These are phyloP conservation scores for Diaporthe australafricana DNA, from an alignment of 2,329 filamentous ascomycete species.

Conservation along the genomic window DNA sequence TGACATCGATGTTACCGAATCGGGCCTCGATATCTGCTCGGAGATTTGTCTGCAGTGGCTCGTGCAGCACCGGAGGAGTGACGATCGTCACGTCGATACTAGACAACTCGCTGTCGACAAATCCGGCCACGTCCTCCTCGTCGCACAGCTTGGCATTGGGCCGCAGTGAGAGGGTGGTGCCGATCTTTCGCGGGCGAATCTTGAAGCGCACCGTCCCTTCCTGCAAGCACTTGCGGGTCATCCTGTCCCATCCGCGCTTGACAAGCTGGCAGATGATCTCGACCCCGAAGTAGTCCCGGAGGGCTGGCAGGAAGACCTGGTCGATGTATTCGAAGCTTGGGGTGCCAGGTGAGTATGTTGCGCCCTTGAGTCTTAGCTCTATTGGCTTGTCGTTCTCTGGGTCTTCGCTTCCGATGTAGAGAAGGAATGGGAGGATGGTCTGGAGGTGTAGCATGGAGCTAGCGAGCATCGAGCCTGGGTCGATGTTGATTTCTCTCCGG, in stretches of 20 bases:
- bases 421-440: slow-evolving; percentile 68
- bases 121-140: slow-evolving; percentile 36
- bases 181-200: slow-evolving; percentile 53
- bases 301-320: slow-evolving; percentile 67
- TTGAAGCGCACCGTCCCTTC: slow-evolving; percentile 59
- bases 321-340: slow-evolving; percentile 71
- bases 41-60: slow-evolving; percentile 54
- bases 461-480: slow-evolving; percentile 61
- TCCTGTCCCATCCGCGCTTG: slow-evolving; percentile 61
- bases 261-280: slow-evolving; percentile 57
- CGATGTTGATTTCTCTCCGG: slow-evolving; percentile 61
- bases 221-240: slow-evolving; percentile 46
- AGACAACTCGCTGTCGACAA: slow-evolving; percentile 48
- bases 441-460: slow-evolving; percentile 71
- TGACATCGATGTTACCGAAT: slow-evolving; percentile 58
- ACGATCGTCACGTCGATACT: slow-evolving; percentile 64
- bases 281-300: slow-evolving; percentile 64
- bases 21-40: slow-evolving; percentile 52
- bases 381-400: slow-evolving; percentile 55
- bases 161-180: slow-evolving; percentile 50
- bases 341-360: slow-evolving; percentile 69
- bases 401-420: slow-evolving; percentile 58
- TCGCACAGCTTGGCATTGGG: slow-evolving; percentile 39
- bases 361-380: slow-evolving; percentile 65
- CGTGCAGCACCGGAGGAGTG: slow-evolving; percentile 57